Evolutionary conservation across 2,329 filamentous ascomycete genomes (phyloP), one percentile per base, ranked within the genome.

Genomic region (Ophiostoma tasmaniense): DNA sequence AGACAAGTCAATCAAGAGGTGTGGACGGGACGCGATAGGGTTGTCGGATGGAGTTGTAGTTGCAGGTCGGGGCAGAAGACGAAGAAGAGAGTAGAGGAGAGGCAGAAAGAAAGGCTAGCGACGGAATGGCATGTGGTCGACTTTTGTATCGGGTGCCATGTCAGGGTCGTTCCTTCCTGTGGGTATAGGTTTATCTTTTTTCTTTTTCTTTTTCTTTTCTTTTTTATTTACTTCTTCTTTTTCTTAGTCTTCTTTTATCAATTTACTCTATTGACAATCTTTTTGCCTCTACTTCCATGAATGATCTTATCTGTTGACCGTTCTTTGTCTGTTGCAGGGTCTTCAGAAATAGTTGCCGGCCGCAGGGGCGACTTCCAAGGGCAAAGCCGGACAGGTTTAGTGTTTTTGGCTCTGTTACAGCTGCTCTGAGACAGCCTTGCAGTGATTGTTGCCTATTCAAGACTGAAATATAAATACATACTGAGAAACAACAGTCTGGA

Each of bases 341-440:
- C 25, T 61, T 30, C 25, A 30, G 17, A 30, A 33, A 2, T 61
- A 61, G 55, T 25, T 55, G 50, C 50, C 50, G 50, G 50, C 55
- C 14, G 55, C 25, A 5, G 55, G 55, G 55, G 55, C 55, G 55
- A 61, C 22, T 61, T 55, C n/a, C 22, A 28, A 59, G 55, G 55
- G 55, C 55, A 61, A 61, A 61, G 55, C 55, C 55, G 55, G 55
- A 20, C 25, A 61, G 52, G n/a, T n/a, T n/a, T n/a, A n/a, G n/a
- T n/a, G 2, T 20, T 42, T 37, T 37, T 37, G 35, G 39, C 14
- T 13, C 5, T 37, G 7, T 37, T 42, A 3, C 17, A 17, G 10
- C 17, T 17, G 39, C 5, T 13, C 39, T 14, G 22, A 52, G n/a
- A 14, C 8, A 45, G n/a, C n/a, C n/a, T n/a, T n/a, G n/a, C n/a